These are phyloP conservation scores for Yueomyces sinensis DNA, from an alignment of 805 yeast genomes.

Conservation along the genomic window DNA sequence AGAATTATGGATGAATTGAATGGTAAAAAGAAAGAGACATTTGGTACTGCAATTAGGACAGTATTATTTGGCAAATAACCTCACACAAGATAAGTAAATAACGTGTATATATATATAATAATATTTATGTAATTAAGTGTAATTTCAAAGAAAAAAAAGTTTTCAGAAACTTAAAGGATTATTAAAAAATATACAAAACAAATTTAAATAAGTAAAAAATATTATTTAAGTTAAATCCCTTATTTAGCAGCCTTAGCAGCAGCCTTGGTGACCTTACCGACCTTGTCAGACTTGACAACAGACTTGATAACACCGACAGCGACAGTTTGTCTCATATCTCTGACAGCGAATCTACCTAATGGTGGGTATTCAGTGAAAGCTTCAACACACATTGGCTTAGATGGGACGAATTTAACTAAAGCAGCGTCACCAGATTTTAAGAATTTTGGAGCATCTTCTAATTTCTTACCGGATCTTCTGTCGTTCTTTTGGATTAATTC, in stretches of 20 bases:
- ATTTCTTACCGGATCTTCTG: slow-evolving; percentile 85
- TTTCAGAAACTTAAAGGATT: not conserved
- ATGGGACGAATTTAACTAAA: slow-evolving; percentile 76
- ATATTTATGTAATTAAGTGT: not conserved
- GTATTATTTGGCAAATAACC: slow-evolving; percentile 56
- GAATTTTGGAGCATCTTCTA: slow-evolving; percentile 84
- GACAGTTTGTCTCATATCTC: slow-evolving; percentile 99
- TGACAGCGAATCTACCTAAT: slow-evolving; percentile 95
- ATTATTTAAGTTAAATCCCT: slow-evolving; percentile 9
- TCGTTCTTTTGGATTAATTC: slow-evolving; percentile 73
- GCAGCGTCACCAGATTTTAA: slow-evolving; percentile 96
- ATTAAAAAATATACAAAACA: slow-evolving; percentile 6
- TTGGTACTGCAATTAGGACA: slow-evolving; percentile 55
- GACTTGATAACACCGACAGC: slow-evolving; percentile 99
- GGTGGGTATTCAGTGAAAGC: slow-evolving; percentile 92
- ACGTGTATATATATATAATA: not conserved
- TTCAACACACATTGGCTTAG: slow-evolving; percentile 93
- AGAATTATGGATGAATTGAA: slow-evolving; percentile 57
- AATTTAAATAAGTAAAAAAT: slow-evolving; percentile 5
- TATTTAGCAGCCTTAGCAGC: slow-evolving; percentile 36
- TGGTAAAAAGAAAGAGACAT: slow-evolving; percentile 57
- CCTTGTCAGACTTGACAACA: slow-evolving; percentile 74
- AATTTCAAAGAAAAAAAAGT: not conserved
- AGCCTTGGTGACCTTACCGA: slow-evolving; percentile 95
- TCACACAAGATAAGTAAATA: not conserved